These are phyloP conservation scores for Thraustotheca clavata DNA, from an alignment of 352 stramenopile species.

Conservation along the genomic window DNA sequence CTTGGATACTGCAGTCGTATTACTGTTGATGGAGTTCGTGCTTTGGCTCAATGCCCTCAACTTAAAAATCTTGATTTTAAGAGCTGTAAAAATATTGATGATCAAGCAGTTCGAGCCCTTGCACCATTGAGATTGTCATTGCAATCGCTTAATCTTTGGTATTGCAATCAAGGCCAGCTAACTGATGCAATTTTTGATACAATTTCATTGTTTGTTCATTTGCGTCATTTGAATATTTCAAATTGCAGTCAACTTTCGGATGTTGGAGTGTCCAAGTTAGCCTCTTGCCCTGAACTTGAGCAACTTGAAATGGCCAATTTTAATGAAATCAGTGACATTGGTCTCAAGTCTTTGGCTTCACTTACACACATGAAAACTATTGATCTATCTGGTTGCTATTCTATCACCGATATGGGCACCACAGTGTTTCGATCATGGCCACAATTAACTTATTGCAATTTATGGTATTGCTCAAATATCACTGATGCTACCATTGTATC, in stretches of 20 bases:
- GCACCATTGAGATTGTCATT: constrained; percentile 29
- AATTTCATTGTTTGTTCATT: constrained; percentile 36
- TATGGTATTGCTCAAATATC: constrained; percentile 83
- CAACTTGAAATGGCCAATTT: constrained; percentile 72
- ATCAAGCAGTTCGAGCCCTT: constrained; percentile 38
- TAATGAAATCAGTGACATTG: constrained; percentile 55
- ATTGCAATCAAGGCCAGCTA: constrained; percentile 69
- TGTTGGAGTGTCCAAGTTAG: constrained; percentile 37
- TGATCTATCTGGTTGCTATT: constrained; percentile 72
- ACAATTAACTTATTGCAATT: constrained; percentile 52
- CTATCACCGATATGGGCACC: constrained; percentile 60
- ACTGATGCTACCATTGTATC: constrained; percentile 47
- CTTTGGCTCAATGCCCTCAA: constrained; percentile 33
- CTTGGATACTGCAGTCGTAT: constrained; percentile 68
- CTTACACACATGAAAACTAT: constrained; percentile 50
- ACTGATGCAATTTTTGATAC: constrained; percentile 50
- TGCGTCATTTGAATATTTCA: constrained; percentile 63
- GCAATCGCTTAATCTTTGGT: constrained; percentile 66
- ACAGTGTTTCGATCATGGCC: constrained; percentile 45
- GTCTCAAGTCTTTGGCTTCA: constrained; percentile 38
- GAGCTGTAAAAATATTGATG: constrained; percentile 65
- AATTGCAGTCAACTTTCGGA: constrained; percentile 77
- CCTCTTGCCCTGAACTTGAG: constrained; percentile 45
- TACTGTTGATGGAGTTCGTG: constrained; percentile 28
- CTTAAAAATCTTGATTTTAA: constrained; percentile 34